phyloP scores from a whole-genome alignment of 1,284 basidiomycete species.

The Coniferiporia sulphurascens region DNA sequence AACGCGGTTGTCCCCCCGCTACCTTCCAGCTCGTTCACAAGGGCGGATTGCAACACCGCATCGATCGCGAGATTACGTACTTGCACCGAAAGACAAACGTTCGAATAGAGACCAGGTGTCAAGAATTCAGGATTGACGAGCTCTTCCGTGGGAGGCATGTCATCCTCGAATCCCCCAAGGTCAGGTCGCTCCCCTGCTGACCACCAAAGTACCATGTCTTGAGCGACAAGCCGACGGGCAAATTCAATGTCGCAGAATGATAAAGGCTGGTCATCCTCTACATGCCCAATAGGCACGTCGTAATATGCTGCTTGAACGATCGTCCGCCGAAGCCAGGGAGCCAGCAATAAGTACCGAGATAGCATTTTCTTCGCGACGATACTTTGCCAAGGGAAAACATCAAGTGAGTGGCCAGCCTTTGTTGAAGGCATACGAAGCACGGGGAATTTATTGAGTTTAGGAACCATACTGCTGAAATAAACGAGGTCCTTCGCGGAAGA shows the following conservation, averaged over 20 bases:
- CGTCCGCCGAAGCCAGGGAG: constrained; percentile 78
- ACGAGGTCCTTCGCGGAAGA: constrained; percentile 82
- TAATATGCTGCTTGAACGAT: constrained; percentile 86
- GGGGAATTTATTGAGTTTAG: constrained; percentile 82
- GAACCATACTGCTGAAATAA: constrained; percentile 78
- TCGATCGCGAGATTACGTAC: constrained; percentile 93
- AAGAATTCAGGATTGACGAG: constrained; percentile 85
- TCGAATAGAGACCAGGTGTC: constrained; percentile 84
- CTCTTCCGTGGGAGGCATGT: constrained; percentile 74
- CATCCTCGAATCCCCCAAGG: constrained; percentile 90
- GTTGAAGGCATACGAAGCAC: constrained; percentile 82
- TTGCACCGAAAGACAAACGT: constrained; percentile 89
- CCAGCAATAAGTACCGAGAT: constrained; percentile 75
- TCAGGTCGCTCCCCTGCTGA: constrained; percentile 87
- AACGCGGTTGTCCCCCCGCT: constrained; percentile 90
- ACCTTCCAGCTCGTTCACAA: constrained; percentile 96
- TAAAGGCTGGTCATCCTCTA: constrained; percentile 87
- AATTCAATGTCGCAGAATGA: constrained; percentile 90
- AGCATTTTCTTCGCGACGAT: constrained; percentile 78
- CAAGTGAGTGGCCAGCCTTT: constrained; percentile 67
- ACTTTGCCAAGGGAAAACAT: constrained; percentile 75
- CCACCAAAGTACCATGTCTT: constrained; percentile 98
- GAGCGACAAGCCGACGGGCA: constrained; percentile 78
- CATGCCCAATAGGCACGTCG: constrained; percentile 88
- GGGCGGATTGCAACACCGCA: constrained; percentile 88